Evolutionary conservation across 2,329 filamentous ascomycete species (phyloP).

Genomic region (Penicillium sclerotigenum): DNA sequence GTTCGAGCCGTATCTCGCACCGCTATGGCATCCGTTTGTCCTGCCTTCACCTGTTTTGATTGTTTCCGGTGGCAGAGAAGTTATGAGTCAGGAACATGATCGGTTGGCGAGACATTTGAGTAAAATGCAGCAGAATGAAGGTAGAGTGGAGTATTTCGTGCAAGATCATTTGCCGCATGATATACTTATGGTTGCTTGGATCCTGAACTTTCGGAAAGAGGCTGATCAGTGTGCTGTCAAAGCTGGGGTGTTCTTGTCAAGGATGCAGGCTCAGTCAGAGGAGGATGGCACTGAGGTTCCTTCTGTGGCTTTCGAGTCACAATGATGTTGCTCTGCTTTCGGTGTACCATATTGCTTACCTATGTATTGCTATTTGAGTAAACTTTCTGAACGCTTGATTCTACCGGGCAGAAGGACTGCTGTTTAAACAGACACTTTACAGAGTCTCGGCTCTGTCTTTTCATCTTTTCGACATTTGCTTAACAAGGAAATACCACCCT

Average conservation of each 20-base stretch:
- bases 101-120: slow-evolving; percentile 1
- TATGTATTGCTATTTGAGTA: not conserved
- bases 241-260: slow-evolving; percentile 2
- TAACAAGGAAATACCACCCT: too few relatives aligned
- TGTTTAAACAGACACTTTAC: too few relatives aligned
- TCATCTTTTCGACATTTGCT: not conserved
- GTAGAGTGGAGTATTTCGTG: slow-evolving; percentile 7
- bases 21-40: slow-evolving; percentile 1
- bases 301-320: not conserved
- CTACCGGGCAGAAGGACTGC: not conserved
- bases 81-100: slow-evolving; percentile 11
- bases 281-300: not conserved
- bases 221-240: slow-evolving; percentile 2
- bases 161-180: slow-evolving; percentile 4
- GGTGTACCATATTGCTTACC: not conserved
- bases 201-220: slow-evolving; percentile 4
- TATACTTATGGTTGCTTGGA: slow-evolving; percentile 7
- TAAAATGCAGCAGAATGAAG: slow-evolving; percentile 8
- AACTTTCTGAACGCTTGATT: not conserved
- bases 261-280: not conserved
- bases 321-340: not conserved
- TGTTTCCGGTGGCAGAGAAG: slow-evolving; percentile 6
- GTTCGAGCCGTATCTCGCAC: slow-evolving; percentile 1
- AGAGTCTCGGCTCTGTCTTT: not conserved
- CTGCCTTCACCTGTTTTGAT: slow-evolving; percentile 4